Conservation (phyloP, 1,284 basidiomycete species). For the Schizophyllum commune region DNA sequence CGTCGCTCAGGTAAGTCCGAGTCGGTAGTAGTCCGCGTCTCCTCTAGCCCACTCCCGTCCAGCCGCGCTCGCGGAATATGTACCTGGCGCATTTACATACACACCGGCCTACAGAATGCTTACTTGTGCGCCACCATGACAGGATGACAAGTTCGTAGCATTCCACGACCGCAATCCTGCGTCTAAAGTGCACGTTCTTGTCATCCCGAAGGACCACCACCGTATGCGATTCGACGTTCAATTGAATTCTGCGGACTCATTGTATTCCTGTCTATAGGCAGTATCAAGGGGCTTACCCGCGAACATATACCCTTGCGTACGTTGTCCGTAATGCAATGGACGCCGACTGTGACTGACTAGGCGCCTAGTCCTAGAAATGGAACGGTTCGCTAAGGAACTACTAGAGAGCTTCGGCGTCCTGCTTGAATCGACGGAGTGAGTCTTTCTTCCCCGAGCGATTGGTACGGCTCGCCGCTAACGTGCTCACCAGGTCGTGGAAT, state of each 20-base stretch:
- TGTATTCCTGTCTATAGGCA: constrained; percentile 24
- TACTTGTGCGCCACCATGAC: background rate
- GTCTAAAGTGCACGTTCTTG: constrained; percentile 51
- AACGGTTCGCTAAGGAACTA: constrained; percentile 44
- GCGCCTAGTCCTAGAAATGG: constrained; percentile 51
- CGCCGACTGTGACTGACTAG: background rate
- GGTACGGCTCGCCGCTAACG: background rate
- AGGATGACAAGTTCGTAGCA: constrained; percentile 55
- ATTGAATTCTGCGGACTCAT: constrained; percentile 1
- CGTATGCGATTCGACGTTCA: background rate
- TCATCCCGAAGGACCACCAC: constrained; percentile 54
- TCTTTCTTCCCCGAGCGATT: background rate
- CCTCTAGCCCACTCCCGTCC: background rate
- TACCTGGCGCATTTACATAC: background rate
- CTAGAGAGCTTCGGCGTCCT: constrained; percentile 41
- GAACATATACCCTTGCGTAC: constrained; percentile 43
- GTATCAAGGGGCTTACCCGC: constrained; percentile 39
- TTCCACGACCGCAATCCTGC: constrained; percentile 61
- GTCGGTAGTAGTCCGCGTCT: background rate
- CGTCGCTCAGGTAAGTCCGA: constrained; percentile 43
- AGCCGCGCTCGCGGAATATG: background rate
- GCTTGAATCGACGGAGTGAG: constrained; percentile 36
- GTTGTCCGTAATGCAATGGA: constrained; percentile 12
- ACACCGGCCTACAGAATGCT: background rate
- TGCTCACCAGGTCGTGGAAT: constrained; percentile 31